A percentile compares a stretch with the other conserved stretches of the same genome.
Evolutionary conservation across 2,329 filamentous ascomycete species (phyloP).

Genomic region (Colletotrichum costaricense): DNA sequence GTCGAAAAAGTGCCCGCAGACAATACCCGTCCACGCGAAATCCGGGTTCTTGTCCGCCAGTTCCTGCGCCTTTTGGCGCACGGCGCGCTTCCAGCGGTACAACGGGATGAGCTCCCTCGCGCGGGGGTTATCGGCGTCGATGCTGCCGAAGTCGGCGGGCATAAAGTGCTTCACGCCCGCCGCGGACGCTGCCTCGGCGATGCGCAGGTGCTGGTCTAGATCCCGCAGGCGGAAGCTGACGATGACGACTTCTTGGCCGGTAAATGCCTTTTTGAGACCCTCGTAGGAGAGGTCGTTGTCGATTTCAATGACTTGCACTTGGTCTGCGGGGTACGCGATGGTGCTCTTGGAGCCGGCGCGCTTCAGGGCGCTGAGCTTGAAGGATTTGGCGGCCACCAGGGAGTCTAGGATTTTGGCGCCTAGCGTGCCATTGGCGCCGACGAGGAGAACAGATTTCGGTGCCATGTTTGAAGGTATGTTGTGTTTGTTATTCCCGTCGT

Average conservation of each 20-base stretch:
- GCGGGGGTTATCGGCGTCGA: conserved; percentile 46
- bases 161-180: conserved; percentile 51
- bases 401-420: conserved; percentile 46
- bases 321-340: conserved; percentile 33
- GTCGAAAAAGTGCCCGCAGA: conserved; percentile 55
- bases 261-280: conserved; percentile 45
- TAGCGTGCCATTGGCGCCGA: conserved; percentile 52
- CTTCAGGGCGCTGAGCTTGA: conserved; percentile 47
- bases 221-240: conserved; percentile 46
- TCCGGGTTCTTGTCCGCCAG: conserved; percentile 39
- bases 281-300: conserved; percentile 44
- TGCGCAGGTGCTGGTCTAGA: conserved; percentile 45
- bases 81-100: conserved; percentile 47
- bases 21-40: conserved; percentile 52
- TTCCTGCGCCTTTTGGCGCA: conserved; percentile 45
- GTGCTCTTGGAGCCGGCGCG: conserved; percentile 46
- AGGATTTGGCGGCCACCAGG: conserved; percentile 43
- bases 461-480: conserved; percentile 38
- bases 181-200: conserved; percentile 49
- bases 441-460: conserved; percentile 49
- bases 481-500: background rate
- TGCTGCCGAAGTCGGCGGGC: conserved; percentile 55
- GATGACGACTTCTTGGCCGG: conserved; percentile 50
- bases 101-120: conserved; percentile 50
- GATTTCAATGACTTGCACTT: conserved; percentile 40